Evolutionary conservation across 352 stramenopile genomes (phyloP), one percentile per base, ranked within the genome.

Genomic region (Phytophthora colocasiae): DNA sequence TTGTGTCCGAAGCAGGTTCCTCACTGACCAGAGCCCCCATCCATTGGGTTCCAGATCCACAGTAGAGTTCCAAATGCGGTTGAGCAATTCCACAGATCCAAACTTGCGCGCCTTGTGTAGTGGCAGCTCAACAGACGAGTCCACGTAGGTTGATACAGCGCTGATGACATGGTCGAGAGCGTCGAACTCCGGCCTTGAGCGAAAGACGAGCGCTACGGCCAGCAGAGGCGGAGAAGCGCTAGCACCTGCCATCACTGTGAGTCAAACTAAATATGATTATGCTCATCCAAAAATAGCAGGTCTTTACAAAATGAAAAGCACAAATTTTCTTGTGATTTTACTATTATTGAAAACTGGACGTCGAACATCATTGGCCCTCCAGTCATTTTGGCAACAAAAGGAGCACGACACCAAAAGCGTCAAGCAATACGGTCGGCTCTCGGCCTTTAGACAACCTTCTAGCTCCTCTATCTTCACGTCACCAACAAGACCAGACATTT

Each of bases 371-470:
- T 63, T 69, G 40, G 60, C 22, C 27, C 47, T 57, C 66, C 53
- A 63, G 41, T 66, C 67, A 68, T 70, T 71, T 73, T 43, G 47
- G 32, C 40, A 58, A 51, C 46, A 61, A 15, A 38, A 22, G 39
- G n/a, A 15, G 11, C 40, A 38, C 43, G 29, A 22, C 49, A 32
- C 45, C n/a, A 67, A 54, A 67, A 54, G 36, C 1, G 17, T n/a
- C 38, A 40, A 65, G 48, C 14, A 46, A 22, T 14, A 27, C 27
- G 29, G 54, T 39, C 7, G 10, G 44, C 38, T 50, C 31, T 66
- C 32, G 31, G 46, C 50, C 58, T 65, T 45, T 34, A 60, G 15
- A 15, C 41, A 43, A 29, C 8, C 32, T 17, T 19, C 12, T 27
- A 55, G 14, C 27, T 52, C 31, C 40, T 26, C 15, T 12, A n/a